Base-by-base conservation (phyloP, 169 alveolate genomes). In the Cryptosporidium viatorum region DNA sequence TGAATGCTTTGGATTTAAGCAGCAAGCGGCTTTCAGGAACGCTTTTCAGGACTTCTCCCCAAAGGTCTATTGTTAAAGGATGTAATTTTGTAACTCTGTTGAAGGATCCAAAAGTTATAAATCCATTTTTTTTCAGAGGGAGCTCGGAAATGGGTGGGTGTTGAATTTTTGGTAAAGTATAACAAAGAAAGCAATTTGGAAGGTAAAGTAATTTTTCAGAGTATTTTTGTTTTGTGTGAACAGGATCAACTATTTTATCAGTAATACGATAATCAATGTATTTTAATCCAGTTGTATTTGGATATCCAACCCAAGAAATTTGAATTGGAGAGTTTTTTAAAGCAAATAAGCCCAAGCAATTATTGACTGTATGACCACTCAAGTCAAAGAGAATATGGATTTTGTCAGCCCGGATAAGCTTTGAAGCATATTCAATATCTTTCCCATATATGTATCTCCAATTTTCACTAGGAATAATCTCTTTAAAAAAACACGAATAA, bases 281-380 rank as follows among this genome's bases (percentile, higher is more conserved):
- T 26, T 85, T 87, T 58, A 94, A 93, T 6, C 96, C 96, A 12
- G 94, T 94, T 12, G 96, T 92, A 67, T 95, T 95, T 68, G 95
- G 95, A 85, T 93, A 95, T 58, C 97, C 97, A 71, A 95, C 92
- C 93, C 93, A 95, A 18, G 93, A 70, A 2, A 85, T 84, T 58
- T 92, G 85, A 18, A 91, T 84, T 14, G 95, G 96, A 23, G 96
- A 94, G 14, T 94, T 94, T 62, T 91, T 85, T 74, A 92, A 59
- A 1, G 94, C 94, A 69, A 95, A 86, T n/a, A 95, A 95, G 41
- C 86, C 94, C 29, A 93, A 85, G 29, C 97, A 89, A 67, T 93
- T 94, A 91, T 93, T 93, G 35, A 93, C 94, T 3, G 97, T 94
- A 91, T 94, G 96, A 1, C 97, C 97, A 70, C 95, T 94, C 55